Evolutionary conservation across 2,329 filamentous ascomycete genomes (phyloP).

Genomic region (Stachybotrys chlorohalonatus): DNA sequence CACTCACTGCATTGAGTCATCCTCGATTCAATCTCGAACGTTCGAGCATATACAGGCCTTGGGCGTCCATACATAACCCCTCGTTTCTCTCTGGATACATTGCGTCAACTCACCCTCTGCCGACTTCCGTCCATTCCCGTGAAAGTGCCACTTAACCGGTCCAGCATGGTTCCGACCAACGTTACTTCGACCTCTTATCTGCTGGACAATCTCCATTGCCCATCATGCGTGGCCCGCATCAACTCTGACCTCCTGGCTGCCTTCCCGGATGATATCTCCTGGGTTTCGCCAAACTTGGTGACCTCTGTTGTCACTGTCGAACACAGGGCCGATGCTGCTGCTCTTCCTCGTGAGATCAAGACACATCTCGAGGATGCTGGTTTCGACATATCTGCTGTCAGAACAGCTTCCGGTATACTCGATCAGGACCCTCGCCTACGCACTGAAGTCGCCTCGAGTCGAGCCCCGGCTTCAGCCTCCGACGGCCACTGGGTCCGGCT

Average conservation of each 20-base stretch:
- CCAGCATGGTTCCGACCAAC: conserved; percentile 17
- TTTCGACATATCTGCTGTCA: conserved; percentile 47
- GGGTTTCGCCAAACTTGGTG: conserved; percentile 62
- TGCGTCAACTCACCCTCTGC: background rate
- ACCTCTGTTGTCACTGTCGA: conserved; percentile 58
- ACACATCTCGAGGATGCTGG: conserved; percentile 44
- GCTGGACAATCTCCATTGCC: conserved; percentile 69
- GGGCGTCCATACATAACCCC: too few species aligned
- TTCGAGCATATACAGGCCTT: too few species aligned
- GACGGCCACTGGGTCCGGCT: conserved; percentile 21
- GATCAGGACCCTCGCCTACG: background rate
- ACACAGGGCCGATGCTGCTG: conserved; percentile 34
- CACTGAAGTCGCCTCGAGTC: conserved; percentile 11
- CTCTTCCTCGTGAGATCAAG: conserved; percentile 33
- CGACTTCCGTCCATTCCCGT: background rate
- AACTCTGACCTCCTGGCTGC: conserved; percentile 43
- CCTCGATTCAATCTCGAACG: too few species aligned
- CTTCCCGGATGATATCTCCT: conserved; percentile 36
- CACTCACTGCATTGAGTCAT: too few species aligned
- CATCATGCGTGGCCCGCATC: conserved; percentile 63
- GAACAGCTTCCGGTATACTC: conserved; percentile 12
- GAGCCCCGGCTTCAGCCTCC: conserved; percentile 10
- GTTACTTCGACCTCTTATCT: conserved; percentile 51
- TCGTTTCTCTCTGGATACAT: too few species aligned
- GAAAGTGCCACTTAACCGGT: background rate